Evolutionary conservation across 2,329 filamentous ascomycete genomes (phyloP), one percentile per base, ranked within the genome.

Genomic region (Gnomoniopsis sp.): DNA sequence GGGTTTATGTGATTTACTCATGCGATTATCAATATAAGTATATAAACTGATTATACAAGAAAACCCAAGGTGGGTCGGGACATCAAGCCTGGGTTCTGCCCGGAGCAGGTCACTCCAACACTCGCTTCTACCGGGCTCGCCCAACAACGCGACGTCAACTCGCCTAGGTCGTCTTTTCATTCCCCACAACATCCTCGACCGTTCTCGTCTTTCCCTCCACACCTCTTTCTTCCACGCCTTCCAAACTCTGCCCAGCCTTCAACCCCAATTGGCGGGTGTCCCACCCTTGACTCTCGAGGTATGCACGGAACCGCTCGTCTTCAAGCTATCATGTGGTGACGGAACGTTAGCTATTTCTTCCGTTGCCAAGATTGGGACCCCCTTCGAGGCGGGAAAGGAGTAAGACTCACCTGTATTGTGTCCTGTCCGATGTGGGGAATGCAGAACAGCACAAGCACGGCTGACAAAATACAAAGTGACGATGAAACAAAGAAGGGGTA

Each of bases 401-500:
- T 8, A 30, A 30, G 26, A 30, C 26, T 30, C 26, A 30, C 26
- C 26, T 87, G 83, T 62, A 97, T 96, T 0, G 91, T 96, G 66
- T 96, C 89, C 74, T 96, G 82, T n/a, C 86, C 86, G 61, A 97
- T 88, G 50, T 90, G 76, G 0, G 93, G 93, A 52, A 96, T 72
- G 59, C 83, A 81, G 66, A 91, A 83, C 10, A 88, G 75, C 1
- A 78, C 84, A 30, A 93, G 71, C 11, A 76, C 73, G 0, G 90
- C 91, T 2, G 86, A 88, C 51, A 96, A 77, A n/a, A 96, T 73
- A 65, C 90, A 95, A 57, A 96, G 73, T 23, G 83, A 78, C 43
- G 87, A 89, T 2, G 87, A 88, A n/a, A 97, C 90, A 72, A 87
- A 96, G 76, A 96, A 97, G 0, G 92, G 92, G 65, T 96, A 91